Percentiles rank a stretch among this genome's conserved stretches.
These are phyloP conservation scores for Fonsecaea monophora DNA, from an alignment of 2,329 filamentous ascomycete genomes.

Conservation along the genomic window DNA sequence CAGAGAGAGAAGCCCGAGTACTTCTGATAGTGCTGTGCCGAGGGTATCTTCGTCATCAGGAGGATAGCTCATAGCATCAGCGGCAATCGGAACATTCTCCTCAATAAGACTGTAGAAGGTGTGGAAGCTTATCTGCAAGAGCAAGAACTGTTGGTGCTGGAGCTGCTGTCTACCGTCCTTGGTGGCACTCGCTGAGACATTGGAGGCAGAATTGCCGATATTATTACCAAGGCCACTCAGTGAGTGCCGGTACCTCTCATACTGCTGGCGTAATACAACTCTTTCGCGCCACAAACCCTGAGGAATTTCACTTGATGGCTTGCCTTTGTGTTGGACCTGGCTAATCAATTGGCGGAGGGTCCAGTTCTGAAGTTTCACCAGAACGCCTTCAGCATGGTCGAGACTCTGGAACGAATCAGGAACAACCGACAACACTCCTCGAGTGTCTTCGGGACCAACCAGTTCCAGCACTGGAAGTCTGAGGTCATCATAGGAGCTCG, in stretches of 20 bases:
- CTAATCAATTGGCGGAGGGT: conserved; percentile 35
- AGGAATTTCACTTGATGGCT: conserved; percentile 18
- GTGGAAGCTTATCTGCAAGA: conserved; percentile 9
- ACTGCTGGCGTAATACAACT: conserved; percentile 9
- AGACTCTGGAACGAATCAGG: conserved; percentile 10
- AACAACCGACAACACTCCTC: background rate
- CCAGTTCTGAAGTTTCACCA: conserved; percentile 40
- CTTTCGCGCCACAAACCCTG: conserved; percentile 7
- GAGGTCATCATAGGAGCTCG: conserved; percentile 32
- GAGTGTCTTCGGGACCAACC: conserved; percentile 12
- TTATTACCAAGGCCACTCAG: background rate
- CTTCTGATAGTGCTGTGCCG: background rate
- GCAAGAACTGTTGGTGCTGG: background rate
- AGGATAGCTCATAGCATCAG: background rate
- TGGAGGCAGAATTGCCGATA: background rate
- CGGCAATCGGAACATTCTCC: conserved; percentile 2
- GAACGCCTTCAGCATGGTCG: conserved; percentile 26
- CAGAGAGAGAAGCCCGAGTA: conserved; percentile 1
- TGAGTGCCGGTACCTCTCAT: conserved; percentile 9
- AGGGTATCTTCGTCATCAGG: background rate
- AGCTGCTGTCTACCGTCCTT: background rate
- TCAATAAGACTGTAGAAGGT: conserved; percentile 13
- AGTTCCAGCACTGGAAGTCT: conserved; percentile 33
- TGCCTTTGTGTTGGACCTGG: conserved; percentile 28
- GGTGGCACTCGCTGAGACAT: background rate